Evolutionary conservation across 495 filamentous ascomycete species (phyloP).

Genomic region (Talaromyces proteolyticus): DNA sequence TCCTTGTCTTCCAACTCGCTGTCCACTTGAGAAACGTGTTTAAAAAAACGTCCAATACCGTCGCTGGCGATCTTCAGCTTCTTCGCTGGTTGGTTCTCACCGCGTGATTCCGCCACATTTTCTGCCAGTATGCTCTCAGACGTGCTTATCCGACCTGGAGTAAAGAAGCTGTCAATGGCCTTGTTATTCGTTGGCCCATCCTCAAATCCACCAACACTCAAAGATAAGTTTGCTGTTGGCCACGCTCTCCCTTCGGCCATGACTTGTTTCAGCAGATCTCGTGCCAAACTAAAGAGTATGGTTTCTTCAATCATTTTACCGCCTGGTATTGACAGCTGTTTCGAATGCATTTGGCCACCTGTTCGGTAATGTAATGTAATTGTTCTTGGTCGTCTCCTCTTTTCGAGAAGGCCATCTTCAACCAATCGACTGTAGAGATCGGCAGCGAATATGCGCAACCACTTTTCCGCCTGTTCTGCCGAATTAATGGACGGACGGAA

Average conservation of each 20-base stretch:
- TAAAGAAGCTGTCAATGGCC: slow-evolving; percentile 78
- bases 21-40: slow-evolving; percentile 8
- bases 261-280: slow-evolving; percentile 69
- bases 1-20: not conserved
- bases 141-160: slow-evolving; percentile 49
- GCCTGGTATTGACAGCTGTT: slow-evolving; percentile 70
- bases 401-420: slow-evolving; percentile 87
- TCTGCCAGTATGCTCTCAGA: not conserved
- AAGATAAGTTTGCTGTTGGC: slow-evolving; percentile 80
- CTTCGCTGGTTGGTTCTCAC: slow-evolving; percentile 14
- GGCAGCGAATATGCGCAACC: slow-evolving; percentile 87
- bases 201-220: slow-evolving; percentile 86
- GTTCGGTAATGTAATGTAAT: slow-evolving; percentile 78
- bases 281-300: slow-evolving; percentile 71
- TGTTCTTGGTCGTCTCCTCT: slow-evolving; percentile 78
- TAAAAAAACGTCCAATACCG: slow-evolving; percentile 30
- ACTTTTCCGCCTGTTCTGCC: slow-evolving; percentile 75
- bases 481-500: slow-evolving; percentile 81
- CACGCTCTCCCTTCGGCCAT: slow-evolving; percentile 71
- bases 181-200: slow-evolving; percentile 77
- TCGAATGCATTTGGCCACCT: slow-evolving; percentile 62
- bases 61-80: slow-evolving; percentile 27
- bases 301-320: slow-evolving; percentile 66
- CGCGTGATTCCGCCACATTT: not conserved
- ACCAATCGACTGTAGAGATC: slow-evolving; percentile 88